phyloP scores from a whole-genome alignment of 108 stramenopile species.

The Nitzschia sp. region DNA sequence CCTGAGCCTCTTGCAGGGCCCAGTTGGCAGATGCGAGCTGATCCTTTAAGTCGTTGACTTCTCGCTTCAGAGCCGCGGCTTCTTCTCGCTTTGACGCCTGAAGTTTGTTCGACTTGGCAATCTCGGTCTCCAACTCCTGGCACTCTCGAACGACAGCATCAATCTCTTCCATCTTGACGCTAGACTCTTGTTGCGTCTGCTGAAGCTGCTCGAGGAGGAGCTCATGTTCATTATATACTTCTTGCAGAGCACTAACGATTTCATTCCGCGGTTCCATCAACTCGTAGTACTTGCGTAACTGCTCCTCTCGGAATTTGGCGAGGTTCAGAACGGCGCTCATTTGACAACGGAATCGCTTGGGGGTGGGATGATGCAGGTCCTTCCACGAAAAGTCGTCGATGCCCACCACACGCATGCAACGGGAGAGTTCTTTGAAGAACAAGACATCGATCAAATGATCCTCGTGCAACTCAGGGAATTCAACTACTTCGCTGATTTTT shows the following conservation, averaged over 20 bases:
- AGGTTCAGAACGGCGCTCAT: constrained; percentile 95
- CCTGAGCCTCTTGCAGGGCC: constrained; percentile 71
- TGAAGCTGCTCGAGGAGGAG: constrained; percentile 52
- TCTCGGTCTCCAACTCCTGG: constrained; percentile 74
- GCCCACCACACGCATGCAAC: constrained; percentile 86
- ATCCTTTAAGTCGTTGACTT: constrained; percentile 79
- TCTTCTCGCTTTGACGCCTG: constrained; percentile 81
- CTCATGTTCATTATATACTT: constrained; percentile 63
- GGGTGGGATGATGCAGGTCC: constrained; percentile 74
- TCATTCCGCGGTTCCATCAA: constrained; percentile 64
- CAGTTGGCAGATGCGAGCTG: constrained; percentile 69
- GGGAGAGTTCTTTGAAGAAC: constrained; percentile 72
- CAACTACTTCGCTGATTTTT: constrained; percentile 10
- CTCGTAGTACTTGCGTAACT: constrained; percentile 67
- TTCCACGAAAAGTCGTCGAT: constrained; percentile 88
- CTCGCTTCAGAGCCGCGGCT: constrained; percentile 70
- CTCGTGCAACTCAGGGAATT: constrained; percentile 83
- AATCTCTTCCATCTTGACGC: constrained; percentile 48
- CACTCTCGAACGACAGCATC: constrained; percentile 72
- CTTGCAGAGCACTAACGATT: constrained; percentile 58
- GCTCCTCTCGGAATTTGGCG: constrained; percentile 91
- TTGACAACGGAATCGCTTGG: constrained; percentile 81
- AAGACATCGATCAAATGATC: constrained; percentile 70
- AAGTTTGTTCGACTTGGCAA: constrained; percentile 78
- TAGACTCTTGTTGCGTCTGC: constrained; percentile 35